A percentile compares a stretch with the other conserved stretches of the same genome.
These are phyloP conservation scores for Starmera amethionina DNA, from an alignment of 805 yeast genomes.

Conservation along the genomic window DNA sequence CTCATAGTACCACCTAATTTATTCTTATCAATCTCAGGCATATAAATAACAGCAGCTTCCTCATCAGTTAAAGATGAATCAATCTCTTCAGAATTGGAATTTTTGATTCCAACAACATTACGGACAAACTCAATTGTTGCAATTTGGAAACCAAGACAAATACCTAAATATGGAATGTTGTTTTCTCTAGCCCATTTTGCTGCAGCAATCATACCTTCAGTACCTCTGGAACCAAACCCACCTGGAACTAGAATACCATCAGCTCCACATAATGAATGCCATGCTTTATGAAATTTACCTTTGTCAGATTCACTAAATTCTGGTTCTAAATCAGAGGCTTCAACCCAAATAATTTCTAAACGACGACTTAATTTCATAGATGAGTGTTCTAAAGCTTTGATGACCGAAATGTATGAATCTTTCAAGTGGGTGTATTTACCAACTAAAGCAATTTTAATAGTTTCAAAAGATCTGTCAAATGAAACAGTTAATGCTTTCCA, in stretches of 20 bases:
- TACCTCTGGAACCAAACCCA: slow-evolving; percentile 95
- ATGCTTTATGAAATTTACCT: slow-evolving; percentile 83
- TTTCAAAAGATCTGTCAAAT: slow-evolving; percentile 76
- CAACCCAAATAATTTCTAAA: slow-evolving; percentile 92
- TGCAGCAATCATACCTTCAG: slow-evolving; percentile 96
- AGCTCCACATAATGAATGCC: slow-evolving; percentile 88
- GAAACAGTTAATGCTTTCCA: slow-evolving; percentile 77
- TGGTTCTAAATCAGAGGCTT: slow-evolving; percentile 81
- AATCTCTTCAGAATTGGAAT: slow-evolving; percentile 79
- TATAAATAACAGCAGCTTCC: slow-evolving; percentile 76
- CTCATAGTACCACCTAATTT: slow-evolving; percentile 99
- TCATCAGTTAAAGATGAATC: slow-evolving; percentile 50
- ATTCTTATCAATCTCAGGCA: slow-evolving; percentile 97
- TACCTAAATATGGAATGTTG: slow-evolving; percentile 89
- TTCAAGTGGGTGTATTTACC: slow-evolving; percentile 95
- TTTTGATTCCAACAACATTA: slow-evolving; percentile 56
- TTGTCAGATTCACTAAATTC: slow-evolving; percentile 53
- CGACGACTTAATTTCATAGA: slow-evolving; percentile 82
- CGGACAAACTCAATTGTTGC: slow-evolving; percentile 93
- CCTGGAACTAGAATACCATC: slow-evolving; percentile 98
- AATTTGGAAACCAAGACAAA: slow-evolving; percentile 93
- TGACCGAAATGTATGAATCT: slow-evolving; percentile 90
- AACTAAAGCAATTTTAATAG: slow-evolving; percentile 89
- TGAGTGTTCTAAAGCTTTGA: slow-evolving; percentile 91
- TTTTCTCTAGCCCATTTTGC: slow-evolving; percentile 98